Evolutionary conservation across 2,329 filamentous ascomycete genomes (phyloP).

Genomic region (Zymoseptoria crescenta): DNA sequence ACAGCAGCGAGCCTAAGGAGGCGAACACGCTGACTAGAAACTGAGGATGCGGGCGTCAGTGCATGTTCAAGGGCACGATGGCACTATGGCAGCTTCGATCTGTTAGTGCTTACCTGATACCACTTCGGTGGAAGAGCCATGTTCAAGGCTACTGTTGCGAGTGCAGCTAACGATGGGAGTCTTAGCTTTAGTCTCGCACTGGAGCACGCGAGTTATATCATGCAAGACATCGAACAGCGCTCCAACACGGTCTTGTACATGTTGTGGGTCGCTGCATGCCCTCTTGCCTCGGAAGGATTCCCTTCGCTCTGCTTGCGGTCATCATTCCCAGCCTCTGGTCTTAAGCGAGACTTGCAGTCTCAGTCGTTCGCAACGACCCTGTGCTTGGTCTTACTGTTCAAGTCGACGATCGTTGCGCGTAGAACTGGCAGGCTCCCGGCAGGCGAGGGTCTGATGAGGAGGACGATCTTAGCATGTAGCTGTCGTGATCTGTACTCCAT

Average conservation of each 20-base stretch:
- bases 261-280: background rate
- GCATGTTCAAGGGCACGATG: background rate
- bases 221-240: background rate
- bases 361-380: background rate
- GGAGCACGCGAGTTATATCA: background rate
- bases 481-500: background rate
- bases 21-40: constrained; percentile 53
- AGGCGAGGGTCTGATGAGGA: too few species aligned
- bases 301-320: background rate
- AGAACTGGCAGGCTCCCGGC: too few species aligned
- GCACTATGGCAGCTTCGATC: background rate
- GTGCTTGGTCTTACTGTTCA: background rate
- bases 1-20: constrained; percentile 51
- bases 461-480: background rate
- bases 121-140: constrained; percentile 51
- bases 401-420: too few species aligned
- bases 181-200: background rate
- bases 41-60: constrained; percentile 25
- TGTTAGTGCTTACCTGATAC: constrained; percentile 39
- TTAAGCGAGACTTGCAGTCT: background rate
- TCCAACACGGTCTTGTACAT: background rate
- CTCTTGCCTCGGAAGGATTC: background rate
- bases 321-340: background rate
- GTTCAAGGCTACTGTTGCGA: background rate
- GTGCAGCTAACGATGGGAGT: background rate